Evolutionary conservation across 805 yeast species (phyloP).

Genomic region (Metschnikowia shivogae): DNA sequence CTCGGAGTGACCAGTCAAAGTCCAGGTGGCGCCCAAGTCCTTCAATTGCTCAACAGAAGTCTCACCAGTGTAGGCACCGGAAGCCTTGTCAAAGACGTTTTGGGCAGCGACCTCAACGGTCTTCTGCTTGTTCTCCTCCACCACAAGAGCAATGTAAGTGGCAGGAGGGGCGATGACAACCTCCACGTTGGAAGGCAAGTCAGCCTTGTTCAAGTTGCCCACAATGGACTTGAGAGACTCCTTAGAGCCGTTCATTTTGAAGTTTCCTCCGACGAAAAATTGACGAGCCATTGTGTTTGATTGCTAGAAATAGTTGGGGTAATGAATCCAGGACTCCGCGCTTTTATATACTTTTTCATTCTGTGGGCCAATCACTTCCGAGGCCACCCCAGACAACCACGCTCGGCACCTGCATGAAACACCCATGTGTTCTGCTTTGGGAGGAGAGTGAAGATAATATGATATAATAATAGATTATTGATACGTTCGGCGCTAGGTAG

Average conservation of each 20-base stretch:
- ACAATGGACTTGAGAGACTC: constrained; percentile 79
- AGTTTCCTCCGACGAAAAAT: constrained; percentile 99
- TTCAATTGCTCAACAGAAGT: constrained; percentile 81
- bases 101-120: constrained; percentile 86
- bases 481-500: not conserved
- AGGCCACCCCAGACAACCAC: constrained; percentile 9
- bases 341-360: constrained; percentile 7
- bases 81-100: constrained; percentile 79
- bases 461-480: not conserved
- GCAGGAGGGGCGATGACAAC: constrained; percentile 97
- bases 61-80: constrained; percentile 99
- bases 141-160: constrained; percentile 80
- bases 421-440: not conserved
- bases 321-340: constrained; percentile 2
- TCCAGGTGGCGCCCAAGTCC: constrained; percentile 93
- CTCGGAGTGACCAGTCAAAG: constrained; percentile 96
- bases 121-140: constrained; percentile 58
- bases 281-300: constrained; percentile 61
- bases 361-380: constrained; percentile 13
- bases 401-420: constrained; percentile 3
- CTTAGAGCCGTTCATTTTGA: constrained; percentile 96
- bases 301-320: not conserved
- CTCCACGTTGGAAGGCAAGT: constrained; percentile 73
- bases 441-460: not conserved
- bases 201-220: constrained; percentile 74